phyloP scores from a whole-genome alignment of 2,329 filamentous ascomycete species.

The Aureobasidium sp. region DNA sequence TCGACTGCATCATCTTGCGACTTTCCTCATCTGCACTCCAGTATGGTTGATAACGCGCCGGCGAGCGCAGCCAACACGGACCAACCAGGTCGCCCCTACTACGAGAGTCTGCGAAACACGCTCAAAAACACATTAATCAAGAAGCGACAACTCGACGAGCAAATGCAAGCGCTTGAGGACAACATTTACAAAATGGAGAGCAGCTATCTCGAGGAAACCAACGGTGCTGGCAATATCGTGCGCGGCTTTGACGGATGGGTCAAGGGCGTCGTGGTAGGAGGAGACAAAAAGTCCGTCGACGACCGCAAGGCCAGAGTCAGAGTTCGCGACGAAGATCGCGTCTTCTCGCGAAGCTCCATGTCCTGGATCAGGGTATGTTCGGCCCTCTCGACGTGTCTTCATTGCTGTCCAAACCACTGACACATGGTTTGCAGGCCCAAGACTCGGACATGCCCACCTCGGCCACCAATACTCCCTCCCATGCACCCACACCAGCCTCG shows the following conservation, averaged over 20 bases:
- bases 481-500: conserved; percentile 40
- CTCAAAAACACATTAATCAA: conserved; percentile 59
- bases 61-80: conserved; percentile 33
- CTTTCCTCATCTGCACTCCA: background rate
- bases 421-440: conserved; percentile 19
- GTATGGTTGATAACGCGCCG: conserved; percentile 43
- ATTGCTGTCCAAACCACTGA: background rate
- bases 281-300: conserved; percentile 39
- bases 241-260: conserved; percentile 97
- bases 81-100: conserved; percentile 49
- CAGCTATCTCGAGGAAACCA: conserved; percentile 83
- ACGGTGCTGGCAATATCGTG: conserved; percentile 83
- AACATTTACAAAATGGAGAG: conserved; percentile 76
- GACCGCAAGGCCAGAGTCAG: conserved; percentile 56
- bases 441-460: conserved; percentile 34
- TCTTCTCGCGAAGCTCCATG: conserved; percentile 46
- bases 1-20: background rate
- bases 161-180: conserved; percentile 54
- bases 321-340: conserved; percentile 60
- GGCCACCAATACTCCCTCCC: conserved; percentile 34
- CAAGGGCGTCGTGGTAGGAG: conserved; percentile 58
- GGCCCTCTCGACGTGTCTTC: background rate
- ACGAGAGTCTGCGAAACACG: conserved; percentile 62
- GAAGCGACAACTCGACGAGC: conserved; percentile 53
- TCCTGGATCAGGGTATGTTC: conserved; percentile 28